These are phyloP conservation scores for Xanthoconium purpureum DNA, from an alignment of 768 basidiomycete species.

Conservation along the genomic window DNA sequence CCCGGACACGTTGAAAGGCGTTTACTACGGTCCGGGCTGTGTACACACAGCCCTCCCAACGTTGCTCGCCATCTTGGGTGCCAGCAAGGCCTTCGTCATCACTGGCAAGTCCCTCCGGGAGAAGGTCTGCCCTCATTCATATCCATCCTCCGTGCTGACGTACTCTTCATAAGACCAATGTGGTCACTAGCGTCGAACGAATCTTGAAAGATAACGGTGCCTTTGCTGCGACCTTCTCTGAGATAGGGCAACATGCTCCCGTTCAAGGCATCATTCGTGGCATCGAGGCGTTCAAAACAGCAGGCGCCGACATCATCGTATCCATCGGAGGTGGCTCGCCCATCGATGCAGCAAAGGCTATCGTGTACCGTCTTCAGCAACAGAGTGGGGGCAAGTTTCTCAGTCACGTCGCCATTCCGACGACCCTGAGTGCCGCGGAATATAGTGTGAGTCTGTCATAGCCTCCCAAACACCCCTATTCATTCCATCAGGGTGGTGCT, in stretches of 20 bases:
- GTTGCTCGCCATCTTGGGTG: conserved; percentile 51
- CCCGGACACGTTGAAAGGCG: conserved; percentile 62
- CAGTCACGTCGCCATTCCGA: conserved; percentile 76
- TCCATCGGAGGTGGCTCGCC: conserved; percentile 80
- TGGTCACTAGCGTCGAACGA: conserved; percentile 25
- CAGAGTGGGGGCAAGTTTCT: conserved; percentile 50
- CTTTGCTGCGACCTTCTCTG: conserved; percentile 67
- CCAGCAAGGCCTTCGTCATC: conserved; percentile 64
- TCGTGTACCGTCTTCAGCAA: conserved; percentile 60
- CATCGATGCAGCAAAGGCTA: conserved; percentile 73
- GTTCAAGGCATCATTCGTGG: conserved; percentile 62
- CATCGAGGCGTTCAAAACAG: conserved; percentile 50
- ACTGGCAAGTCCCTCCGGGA: conserved; percentile 67
- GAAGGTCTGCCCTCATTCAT: conserved; percentile 41
- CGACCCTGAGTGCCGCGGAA: conserved; percentile 77
- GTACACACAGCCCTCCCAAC: conserved; percentile 60
- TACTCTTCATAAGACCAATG: conserved; percentile 22
- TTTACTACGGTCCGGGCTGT: conserved; percentile 73
- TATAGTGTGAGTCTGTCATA: conserved; percentile 49
- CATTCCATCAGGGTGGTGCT: conserved; percentile 48
- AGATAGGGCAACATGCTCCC: conserved; percentile 72
- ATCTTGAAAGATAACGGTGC: conserved; percentile 55
- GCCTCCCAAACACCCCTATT: neutral
- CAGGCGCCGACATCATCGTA: conserved; percentile 65
- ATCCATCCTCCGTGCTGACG: conserved; percentile 9